These are phyloP conservation scores for Stemphylium vesicarium DNA, from an alignment of 2,329 filamentous ascomycete species.

Conservation along the genomic window DNA sequence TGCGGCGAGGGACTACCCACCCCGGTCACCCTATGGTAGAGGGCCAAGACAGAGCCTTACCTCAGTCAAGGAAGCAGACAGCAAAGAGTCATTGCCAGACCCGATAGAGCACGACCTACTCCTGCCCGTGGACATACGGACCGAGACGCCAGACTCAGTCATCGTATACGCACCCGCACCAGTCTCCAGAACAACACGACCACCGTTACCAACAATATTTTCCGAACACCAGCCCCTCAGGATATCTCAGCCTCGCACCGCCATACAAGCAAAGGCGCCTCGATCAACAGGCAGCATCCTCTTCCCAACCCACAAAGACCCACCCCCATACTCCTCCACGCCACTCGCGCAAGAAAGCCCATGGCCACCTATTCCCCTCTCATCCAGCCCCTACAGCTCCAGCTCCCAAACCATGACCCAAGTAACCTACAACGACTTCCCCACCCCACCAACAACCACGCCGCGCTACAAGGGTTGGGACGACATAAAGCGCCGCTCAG, in stretches of 20 bases:
- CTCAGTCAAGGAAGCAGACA: constrained; percentile 14
- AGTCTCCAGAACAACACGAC: constrained; percentile 22
- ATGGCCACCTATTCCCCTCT: background rate
- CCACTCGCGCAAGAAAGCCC: constrained; percentile 1
- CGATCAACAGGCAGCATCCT: constrained; percentile 9
- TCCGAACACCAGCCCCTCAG: background rate
- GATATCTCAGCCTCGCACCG: background rate
- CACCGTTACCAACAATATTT: background rate
- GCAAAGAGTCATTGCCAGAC: constrained; percentile 30
- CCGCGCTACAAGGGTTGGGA: constrained; percentile 35
- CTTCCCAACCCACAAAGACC: background rate
- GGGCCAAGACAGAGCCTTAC: constrained; percentile 8
- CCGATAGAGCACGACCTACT: constrained; percentile 40
- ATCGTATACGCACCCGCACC: constrained; percentile 32
- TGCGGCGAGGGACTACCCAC: constrained; percentile 25
- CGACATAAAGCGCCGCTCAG: constrained; percentile 32
- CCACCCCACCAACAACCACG: background rate
- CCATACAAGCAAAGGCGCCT: background rate
- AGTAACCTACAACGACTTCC: background rate
- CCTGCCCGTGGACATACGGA: constrained; percentile 34
- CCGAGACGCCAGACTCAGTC: constrained; percentile 39
- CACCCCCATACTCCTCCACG: background rate
- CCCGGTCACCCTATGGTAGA: constrained; percentile 30
- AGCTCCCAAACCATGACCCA: background rate
- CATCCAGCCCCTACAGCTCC: background rate